Evolutionary conservation across 768 basidiomycete species (phyloP), one percentile per base, ranked within the genome.

Genomic region (Thelephora ganbajun): DNA sequence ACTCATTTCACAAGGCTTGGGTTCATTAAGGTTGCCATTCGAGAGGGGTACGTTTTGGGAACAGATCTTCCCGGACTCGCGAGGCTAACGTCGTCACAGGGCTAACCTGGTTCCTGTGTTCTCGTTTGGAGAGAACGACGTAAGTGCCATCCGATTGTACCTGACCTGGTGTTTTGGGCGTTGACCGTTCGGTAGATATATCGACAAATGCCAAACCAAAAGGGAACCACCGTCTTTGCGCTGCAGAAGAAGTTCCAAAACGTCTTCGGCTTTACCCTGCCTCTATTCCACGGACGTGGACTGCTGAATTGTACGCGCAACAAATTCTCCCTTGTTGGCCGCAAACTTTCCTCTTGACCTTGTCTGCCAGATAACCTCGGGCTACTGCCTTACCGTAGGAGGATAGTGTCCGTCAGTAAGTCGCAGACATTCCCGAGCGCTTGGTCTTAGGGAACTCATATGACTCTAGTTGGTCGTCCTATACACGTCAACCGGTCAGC

Each of bases 71-170:
- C 34, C 50, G 12, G n/a, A n/a, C n/a, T n/a, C n/a, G 44, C 35
- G 20, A 48, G 50, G 39, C 33, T 43, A 19, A 23, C 33, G 45
- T 47, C 51, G 46, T 19, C 43, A 12, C 53, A 92, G 91, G 47
- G 96, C 96, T 35, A 90, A 93, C 57, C 70, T 99, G 11, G 96
- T 99, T 0, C 96, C 96, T 0, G 93, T 97, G 2, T 98, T 99
- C 59, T 93, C 90, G 5, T 99, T 99, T 56, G 96, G 96, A 11
- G 96, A 99, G 69, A 98, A 98, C 61, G 96, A 98, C 62, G 93
- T 93, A 51, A 58, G 77, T 71, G 7, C 36, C 26, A 9, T 43
- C 11, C 33, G 23, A n/a, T 13, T 23, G 23, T 18, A 36, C 23
- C 45, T 6, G 13, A 49, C 23, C 46, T 52, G 51, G 45, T 44